These are phyloP conservation scores for Guyanaporus albipodus DNA, from an alignment of 768 basidiomycete genomes.

Conservation along the genomic window DNA sequence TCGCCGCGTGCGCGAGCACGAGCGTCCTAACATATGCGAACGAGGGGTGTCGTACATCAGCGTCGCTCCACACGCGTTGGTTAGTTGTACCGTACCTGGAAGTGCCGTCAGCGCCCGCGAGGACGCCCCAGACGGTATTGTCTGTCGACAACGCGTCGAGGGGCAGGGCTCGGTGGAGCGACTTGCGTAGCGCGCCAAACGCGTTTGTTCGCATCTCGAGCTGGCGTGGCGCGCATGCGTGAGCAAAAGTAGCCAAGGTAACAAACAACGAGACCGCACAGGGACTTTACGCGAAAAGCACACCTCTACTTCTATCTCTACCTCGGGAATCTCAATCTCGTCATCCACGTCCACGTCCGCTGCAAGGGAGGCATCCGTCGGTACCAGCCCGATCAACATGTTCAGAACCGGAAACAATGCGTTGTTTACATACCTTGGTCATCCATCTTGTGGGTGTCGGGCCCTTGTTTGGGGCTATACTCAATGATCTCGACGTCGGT, in stretches of 20 bases:
- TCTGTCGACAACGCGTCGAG: conserved; percentile 6
- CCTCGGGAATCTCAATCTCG: conserved; percentile 29
- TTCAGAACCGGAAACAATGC: too few species aligned
- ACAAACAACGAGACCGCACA: conserved; percentile 19
- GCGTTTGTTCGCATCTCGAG: conserved; percentile 31
- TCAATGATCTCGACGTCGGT: conserved; percentile 15
- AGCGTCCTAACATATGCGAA: too few species aligned
- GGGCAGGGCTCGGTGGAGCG: conserved; percentile 30
- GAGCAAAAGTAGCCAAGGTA: neutral
- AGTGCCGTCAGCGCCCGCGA: conserved; percentile 11
- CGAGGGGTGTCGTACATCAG: too few species aligned
- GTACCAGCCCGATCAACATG: neutral
- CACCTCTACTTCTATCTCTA: conserved; percentile 37
- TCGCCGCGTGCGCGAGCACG: conserved; percentile 41
- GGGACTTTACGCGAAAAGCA: conserved; percentile 41
- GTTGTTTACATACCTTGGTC: conserved; percentile 3
- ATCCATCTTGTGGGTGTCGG: neutral
- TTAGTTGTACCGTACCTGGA: too few species aligned
- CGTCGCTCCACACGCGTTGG: too few species aligned
- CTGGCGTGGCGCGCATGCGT: conserved; percentile 31
- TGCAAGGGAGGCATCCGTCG: neutral
- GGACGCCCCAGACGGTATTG: conserved; percentile 26
- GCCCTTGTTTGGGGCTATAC: neutral
- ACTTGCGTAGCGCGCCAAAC: conserved; percentile 38
- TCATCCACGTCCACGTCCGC: conserved; percentile 11